Evolutionary conservation across 2,329 filamentous ascomycete species (phyloP), one percentile per base, ranked within the genome.

Genomic region (Madurella mycetomatis): DNA sequence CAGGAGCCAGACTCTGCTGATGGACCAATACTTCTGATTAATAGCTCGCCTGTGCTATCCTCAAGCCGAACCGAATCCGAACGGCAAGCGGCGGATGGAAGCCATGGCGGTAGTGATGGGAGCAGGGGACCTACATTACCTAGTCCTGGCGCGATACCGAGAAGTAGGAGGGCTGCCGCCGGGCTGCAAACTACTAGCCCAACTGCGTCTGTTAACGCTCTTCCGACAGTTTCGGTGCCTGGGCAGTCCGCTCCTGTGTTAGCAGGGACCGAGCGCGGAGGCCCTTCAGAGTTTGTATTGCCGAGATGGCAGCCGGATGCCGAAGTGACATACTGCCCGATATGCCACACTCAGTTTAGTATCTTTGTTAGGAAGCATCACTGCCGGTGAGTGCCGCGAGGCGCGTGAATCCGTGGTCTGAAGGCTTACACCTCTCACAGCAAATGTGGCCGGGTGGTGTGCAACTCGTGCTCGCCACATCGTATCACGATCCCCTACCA

Each of bases 401-500:
- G 11, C 43, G 30, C 11, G 9, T n/a, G 13, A 9, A 16, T 12
- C 12, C 3, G 13, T 8, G 2, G 11, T 4, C 5, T 13, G 9
- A 32, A 30, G 19, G 41, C 50, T 56, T 16, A 46, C 31, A 47
- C 32, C 42, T 44, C 46, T 47, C 30, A 48, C 46, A 88, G 86
- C 62, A 96, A 96, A 81, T 97, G 92, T 68, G 92, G 92, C 44
- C 80, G 91, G 57, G 92, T 97, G 9, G 92, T 97, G 19, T 97
- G 92, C 71, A 85, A 86, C 54, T 79, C 84, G 17, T 97, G 92
- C 73, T 96, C 92, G 2, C 92, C 92, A 3, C 92, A 97, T 70
- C 84, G 91, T 57, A 97, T 97, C 67, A 95, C 89, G 3, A 96
- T 97, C 59, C 92, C 92, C 1, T 83, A 92, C 60, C 89, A 94